Base-by-base conservation (phyloP, 495 filamentous ascomycete genomes). In the Neurospora sp. region DNA sequence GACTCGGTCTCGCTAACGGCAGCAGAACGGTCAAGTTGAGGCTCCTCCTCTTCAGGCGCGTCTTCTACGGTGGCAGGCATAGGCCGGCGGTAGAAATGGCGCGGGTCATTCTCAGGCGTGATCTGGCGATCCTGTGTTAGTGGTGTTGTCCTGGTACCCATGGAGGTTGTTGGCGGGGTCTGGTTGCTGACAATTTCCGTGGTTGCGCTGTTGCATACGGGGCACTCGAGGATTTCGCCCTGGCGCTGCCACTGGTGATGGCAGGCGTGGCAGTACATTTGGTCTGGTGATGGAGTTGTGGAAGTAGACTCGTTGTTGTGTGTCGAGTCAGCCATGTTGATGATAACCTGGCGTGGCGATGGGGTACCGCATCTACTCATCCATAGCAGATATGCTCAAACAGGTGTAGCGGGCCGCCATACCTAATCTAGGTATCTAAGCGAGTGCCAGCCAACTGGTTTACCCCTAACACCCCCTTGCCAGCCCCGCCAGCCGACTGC, bases 191-290 rank as follows among this genome's bases (percentile, higher is more conserved):
- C 78, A 31, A 79, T 78, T 72, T 79, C 78, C 16, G 77, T 77
- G 4, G 72, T 74, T 70, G 70, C 35, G 40, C 77, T 77, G 38
- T 39, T 72, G 73, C 78, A 79, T 10, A 69, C 44, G 35, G 78
- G 76, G 70, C 77, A 78, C 46, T 79, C 76, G 44, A 78, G 78
- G 44, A 42, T 73, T 18, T 76, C 73, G 23, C 69, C 69, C 14
- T 31, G 23, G 14, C 72, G 39, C 75, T 77, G 73, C 78, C 78
- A 79, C 62, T 78, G 69, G 23, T 77, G 69, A 40, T 79, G 78
- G 72, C 78, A 79, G n/a, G 62, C 73, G 69, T 79, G 78, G 66
- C 78, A 79, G 41, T 78, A 78, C 76, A 79, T 73, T 9, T 69
- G 46, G 38, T 77, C 66, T 31, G 39, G 27, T 37, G 54, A 35